Evolutionary conservation across 1,284 basidiomycete genomes (phyloP).

Genomic region (Leccinum variabile): DNA sequence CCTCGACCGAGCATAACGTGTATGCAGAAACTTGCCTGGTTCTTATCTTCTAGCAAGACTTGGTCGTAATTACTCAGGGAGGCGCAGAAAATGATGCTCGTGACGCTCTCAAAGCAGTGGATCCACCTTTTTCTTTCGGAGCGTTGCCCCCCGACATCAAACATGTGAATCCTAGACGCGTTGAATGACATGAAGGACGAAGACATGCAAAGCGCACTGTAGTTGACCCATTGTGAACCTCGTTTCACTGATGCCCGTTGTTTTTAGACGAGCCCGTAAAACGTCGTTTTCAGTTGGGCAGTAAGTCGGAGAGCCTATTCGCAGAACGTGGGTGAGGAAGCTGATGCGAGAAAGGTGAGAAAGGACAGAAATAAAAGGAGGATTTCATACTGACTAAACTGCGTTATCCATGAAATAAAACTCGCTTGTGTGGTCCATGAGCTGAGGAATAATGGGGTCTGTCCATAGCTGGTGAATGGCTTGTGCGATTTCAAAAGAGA

Average conservation of each 20-base stretch:
- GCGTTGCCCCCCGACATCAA: conserved; percentile 91
- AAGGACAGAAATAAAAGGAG: neutral
- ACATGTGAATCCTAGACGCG: conserved; percentile 81
- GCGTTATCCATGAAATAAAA: conserved; percentile 99
- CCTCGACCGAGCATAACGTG: conserved; percentile 18
- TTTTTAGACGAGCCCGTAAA: conserved; percentile 86
- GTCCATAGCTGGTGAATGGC: conserved; percentile 87
- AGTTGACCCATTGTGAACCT: conserved; percentile 69
- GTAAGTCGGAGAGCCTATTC: conserved; percentile 82
- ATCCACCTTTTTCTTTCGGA: conserved; percentile 97
- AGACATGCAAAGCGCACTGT: conserved; percentile 61
- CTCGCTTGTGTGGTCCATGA: conserved; percentile 86
- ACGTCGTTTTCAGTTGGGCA: conserved; percentile 90
- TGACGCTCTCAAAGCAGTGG: conserved; percentile 92
- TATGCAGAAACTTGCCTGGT: conserved; percentile 56
- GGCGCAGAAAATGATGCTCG: conserved; percentile 94
- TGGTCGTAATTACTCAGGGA: conserved; percentile 95
- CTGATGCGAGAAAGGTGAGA: conserved; percentile 40
- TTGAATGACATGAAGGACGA: conserved; percentile 34
- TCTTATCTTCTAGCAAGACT: conserved; percentile 76
- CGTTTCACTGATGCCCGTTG: conserved; percentile 94
- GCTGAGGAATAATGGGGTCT: conserved; percentile 83
- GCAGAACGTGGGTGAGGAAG: conserved; percentile 85
- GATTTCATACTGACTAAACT: conserved; percentile 63
- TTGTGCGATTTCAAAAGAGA: conserved; percentile 67